Evolutionary conservation across 192 early-diverging fungal genomes (phyloP), one percentile per base, ranked within the genome.

Genomic region (Coemansia asiatica): DNA sequence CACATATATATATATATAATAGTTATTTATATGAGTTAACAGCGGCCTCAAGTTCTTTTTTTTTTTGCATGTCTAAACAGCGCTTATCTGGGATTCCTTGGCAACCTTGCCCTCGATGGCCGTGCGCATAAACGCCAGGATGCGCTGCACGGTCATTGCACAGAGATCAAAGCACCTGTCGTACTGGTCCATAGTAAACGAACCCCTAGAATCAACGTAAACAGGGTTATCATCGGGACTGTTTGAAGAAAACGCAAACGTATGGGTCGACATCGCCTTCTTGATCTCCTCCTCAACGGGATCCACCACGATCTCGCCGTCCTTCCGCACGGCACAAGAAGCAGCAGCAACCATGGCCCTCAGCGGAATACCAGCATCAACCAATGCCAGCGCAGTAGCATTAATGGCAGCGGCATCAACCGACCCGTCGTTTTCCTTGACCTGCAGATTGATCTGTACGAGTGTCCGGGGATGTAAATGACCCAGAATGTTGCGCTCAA

Each of bases 341-440:
- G 92, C 88, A 4, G 90, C 81, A 6, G 87, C 89, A 0, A 88
- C 73, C 48, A 92, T 85, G 9, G 82, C 71, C 47, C 83, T 90
- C 60, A 98, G 70, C 8, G 95, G 90, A 13, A 97, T 84, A 16
- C 92, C 95, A 9, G 95, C 94, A 72, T 99, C 94, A 49, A 98
- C 64, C 23, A 98, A 84, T 1, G 95, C 94, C 66, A 98, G 54
- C 2, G 88, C 81, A 0, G 88, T 83, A 2, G 95, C 94, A 72
- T 97, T 97, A 44, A 96, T 86, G 4, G 90, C 88, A 6, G 89
- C 83, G 10, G 95, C 66, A 27, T 76, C 78, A 66, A 94, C 92
- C 22, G 85, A 85, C 64, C 97, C 97, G 72, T 97, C 95, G 62
- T 90, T 90, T 50, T 88, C 83, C 63, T 89, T 83, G 7, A 91